Evolutionary conservation across 78 protist species (phyloP).

Genomic region (Fonticula alba): DNA sequence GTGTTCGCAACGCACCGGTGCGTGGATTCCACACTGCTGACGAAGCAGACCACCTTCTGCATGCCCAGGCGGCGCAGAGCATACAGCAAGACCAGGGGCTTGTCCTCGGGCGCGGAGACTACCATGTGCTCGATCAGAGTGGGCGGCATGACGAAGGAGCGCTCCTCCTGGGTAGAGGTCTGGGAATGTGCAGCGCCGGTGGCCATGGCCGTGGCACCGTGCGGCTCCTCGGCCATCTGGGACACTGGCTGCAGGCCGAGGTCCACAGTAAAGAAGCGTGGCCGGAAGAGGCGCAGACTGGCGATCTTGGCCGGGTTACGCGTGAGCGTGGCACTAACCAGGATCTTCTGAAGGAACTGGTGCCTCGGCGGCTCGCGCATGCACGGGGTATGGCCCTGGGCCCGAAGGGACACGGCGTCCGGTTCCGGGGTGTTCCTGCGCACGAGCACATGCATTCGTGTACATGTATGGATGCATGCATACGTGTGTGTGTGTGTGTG

Average conservation of each 20-base stretch:
- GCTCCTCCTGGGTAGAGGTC: no score
- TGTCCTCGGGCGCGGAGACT: background rate
- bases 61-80: background rate
- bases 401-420: background rate
- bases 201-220: no score
- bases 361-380: background rate
- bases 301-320: conserved; percentile 12
- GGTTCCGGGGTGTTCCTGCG: background rate
- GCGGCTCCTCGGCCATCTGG: no score
- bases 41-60: background rate
- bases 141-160: background rate
- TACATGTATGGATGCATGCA: no score
- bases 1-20: no score
- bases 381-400: no score
- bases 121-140: background rate
- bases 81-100: background rate
- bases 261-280: conserved; percentile 2
- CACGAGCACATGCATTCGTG: no score
- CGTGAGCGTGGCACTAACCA: conserved; percentile 42
- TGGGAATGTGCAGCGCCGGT: no score
- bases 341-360: conserved; percentile 14
- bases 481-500: no score
- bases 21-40: background rate
- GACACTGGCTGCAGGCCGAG: no score
- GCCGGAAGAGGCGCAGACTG: conserved; percentile 7